Conservation (phyloP, 2,329 filamentous ascomycete genomes). For the Paradendryphiella salina region DNA sequence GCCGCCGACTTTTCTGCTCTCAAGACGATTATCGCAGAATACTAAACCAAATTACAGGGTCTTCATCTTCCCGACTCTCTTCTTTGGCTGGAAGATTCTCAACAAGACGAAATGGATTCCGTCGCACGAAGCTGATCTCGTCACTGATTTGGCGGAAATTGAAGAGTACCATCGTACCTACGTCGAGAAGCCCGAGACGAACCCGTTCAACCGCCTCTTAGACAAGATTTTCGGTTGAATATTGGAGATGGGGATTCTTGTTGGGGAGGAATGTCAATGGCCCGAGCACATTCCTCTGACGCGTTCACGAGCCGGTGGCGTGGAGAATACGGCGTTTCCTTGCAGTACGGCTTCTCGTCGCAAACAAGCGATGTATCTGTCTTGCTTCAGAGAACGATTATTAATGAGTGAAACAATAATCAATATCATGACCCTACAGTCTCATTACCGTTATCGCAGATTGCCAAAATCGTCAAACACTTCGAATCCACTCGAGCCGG, state of each 20-base stretch:
- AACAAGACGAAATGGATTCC: slow-evolving; percentile 64
- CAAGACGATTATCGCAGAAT: neutral
- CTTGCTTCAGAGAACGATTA: no score
- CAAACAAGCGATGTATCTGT: no score
- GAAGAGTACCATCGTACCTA: slow-evolving; percentile 69
- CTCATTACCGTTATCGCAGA: no score
- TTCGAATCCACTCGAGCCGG: no score
- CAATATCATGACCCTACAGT: no score
- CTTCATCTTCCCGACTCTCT: slow-evolving; percentile 69
- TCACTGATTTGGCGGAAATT: slow-evolving; percentile 65
- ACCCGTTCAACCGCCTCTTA: slow-evolving; percentile 48
- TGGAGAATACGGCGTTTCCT: no score
- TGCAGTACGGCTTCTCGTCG: no score
- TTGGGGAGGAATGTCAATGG: neutral
- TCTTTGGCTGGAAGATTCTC: slow-evolving; percentile 70
- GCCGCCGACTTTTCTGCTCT: no score
- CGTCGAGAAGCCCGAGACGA: slow-evolving; percentile 57
- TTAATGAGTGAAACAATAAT: no score
- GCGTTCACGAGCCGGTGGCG: no score
- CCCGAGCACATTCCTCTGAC: no score
- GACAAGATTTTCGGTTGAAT: slow-evolving; percentile 50
- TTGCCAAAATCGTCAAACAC: no score
- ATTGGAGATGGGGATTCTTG: neutral
- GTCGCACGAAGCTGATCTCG: slow-evolving; percentile 64
- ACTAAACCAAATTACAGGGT: slow-evolving; percentile 56